Conservation (phyloP, 192 early-diverging fungal genomes). For the Coemansia sp. region DNA sequence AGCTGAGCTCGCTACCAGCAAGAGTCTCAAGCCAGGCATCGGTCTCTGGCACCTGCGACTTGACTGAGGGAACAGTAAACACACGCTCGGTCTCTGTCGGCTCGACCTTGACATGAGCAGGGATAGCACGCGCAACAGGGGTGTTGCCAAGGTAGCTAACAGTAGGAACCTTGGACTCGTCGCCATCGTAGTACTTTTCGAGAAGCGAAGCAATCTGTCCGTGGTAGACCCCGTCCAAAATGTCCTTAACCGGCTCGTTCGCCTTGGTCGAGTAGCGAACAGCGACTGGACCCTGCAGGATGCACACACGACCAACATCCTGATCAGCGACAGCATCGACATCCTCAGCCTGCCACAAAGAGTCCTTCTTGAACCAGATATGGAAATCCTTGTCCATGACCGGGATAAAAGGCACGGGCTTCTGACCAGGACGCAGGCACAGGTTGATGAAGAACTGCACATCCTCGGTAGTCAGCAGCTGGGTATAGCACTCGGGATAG, state of each 20-base stretch:
- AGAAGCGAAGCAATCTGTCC: conserved; percentile 77
- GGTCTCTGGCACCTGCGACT: conserved; percentile 21
- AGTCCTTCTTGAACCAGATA: conserved; percentile 99
- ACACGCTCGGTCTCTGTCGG: conserved; percentile 16
- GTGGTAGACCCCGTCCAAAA: conserved; percentile 82
- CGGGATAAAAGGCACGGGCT: conserved; percentile 94
- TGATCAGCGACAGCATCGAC: conserved; percentile 84
- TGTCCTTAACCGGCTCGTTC: conserved; percentile 90
- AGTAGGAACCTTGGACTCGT: conserved; percentile 64
- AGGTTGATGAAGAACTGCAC: conserved; percentile 46
- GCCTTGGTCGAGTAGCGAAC: conserved; percentile 73
- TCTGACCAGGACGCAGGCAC: conserved; percentile 60
- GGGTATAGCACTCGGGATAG: conserved; percentile 15
- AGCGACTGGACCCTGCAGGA: conserved; percentile 90
- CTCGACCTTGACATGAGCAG: conserved; percentile 23
- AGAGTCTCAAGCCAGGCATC: conserved; percentile 57
- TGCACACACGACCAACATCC: conserved; percentile 84
- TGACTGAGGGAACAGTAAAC: conserved; percentile 15
- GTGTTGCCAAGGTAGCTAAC: conserved; percentile 71
- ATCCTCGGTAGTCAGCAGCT: conserved; percentile 46
- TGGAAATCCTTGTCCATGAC: conserved; percentile 86
- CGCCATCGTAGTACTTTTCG: conserved; percentile 72
- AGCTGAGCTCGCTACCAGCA: conserved; percentile 70
- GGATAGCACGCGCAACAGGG: conserved; percentile 11
- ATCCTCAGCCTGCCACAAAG: conserved; percentile 93